Percentiles rank a stretch among this genome's conserved stretches.
Conservation (phyloP, 2,329 filamentous ascomycete genomes). For the Hortaea sp. region DNA sequence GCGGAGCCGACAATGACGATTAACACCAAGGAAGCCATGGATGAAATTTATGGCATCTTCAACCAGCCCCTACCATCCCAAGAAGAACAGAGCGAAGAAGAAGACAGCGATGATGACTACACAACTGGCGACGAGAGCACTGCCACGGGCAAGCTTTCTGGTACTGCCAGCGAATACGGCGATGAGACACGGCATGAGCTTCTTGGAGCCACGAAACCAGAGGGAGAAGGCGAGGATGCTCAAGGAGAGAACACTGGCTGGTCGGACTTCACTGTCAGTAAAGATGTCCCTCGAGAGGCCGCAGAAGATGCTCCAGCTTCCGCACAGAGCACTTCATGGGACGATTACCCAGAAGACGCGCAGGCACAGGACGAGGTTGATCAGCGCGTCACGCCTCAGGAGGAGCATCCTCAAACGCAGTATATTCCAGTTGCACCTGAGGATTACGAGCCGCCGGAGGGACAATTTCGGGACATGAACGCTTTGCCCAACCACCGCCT, state of each 20-base stretch:
- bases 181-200: conserved; percentile 50
- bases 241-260: conserved; percentile 45
- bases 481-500: conserved; percentile 80
- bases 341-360: conserved; percentile 26
- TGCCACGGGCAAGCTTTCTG: conserved; percentile 58
- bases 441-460: conserved; percentile 70
- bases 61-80: conserved; percentile 64
- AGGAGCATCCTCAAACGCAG: conserved; percentile 43
- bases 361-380: conserved; percentile 20
- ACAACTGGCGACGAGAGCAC: conserved; percentile 81
- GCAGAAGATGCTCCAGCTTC: conserved; percentile 28
- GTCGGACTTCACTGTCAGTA: conserved; percentile 75
- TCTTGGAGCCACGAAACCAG: conserved; percentile 24
- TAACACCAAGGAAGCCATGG: conserved; percentile 86
- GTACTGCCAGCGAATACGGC: conserved; percentile 52
- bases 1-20: conserved; percentile 95
- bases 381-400: conserved; percentile 38
- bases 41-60: conserved; percentile 96
- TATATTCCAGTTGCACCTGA: conserved; percentile 77
- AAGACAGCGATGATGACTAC: conserved; percentile 61
- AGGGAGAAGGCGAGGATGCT: background rate
- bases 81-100: conserved; percentile 47
- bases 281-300: conserved; percentile 50
- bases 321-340: conserved; percentile 24
- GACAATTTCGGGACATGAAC: conserved; percentile 69